Conservation (phyloP, 257 asterid species). For the Gardenia jasminoides region DNA sequence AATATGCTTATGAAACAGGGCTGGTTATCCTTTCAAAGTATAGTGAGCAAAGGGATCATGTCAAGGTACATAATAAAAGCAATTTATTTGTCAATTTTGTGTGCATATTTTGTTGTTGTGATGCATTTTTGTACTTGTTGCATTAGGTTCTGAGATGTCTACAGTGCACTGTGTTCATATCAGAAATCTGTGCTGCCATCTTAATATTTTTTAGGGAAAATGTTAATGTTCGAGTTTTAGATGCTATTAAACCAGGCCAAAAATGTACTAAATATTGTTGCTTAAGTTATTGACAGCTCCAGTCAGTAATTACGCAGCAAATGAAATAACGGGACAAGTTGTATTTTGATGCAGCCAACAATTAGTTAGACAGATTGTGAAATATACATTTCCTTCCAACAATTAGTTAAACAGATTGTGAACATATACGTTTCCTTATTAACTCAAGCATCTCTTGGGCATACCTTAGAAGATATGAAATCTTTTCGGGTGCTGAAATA, state of each 20-base stretch:
- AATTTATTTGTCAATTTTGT: background rate
- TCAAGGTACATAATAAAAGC: constrained; percentile 53
- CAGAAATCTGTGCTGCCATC: background rate
- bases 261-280: background rate
- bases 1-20: constrained; percentile 72
- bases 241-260: background rate
- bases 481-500: too few species aligned
- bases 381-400: too few species aligned
- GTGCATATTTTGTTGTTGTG: background rate
- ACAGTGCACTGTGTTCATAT: background rate
- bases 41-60: constrained; percentile 87
- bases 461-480: too few species aligned
- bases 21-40: constrained; percentile 83
- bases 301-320: background rate
- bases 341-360: too few species aligned
- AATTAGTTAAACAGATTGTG: too few species aligned
- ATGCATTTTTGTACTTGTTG: background rate
- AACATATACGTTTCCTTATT: too few species aligned
- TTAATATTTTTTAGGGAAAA: background rate
- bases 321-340: background rate
- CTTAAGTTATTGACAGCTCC: too few species aligned
- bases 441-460: too few species aligned
- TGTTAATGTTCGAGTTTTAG: background rate
- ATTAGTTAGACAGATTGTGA: too few species aligned
- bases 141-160: background rate